These are phyloP conservation scores for Penicillium crustosum DNA, from an alignment of 2,329 filamentous ascomycete genomes.

Conservation along the genomic window DNA sequence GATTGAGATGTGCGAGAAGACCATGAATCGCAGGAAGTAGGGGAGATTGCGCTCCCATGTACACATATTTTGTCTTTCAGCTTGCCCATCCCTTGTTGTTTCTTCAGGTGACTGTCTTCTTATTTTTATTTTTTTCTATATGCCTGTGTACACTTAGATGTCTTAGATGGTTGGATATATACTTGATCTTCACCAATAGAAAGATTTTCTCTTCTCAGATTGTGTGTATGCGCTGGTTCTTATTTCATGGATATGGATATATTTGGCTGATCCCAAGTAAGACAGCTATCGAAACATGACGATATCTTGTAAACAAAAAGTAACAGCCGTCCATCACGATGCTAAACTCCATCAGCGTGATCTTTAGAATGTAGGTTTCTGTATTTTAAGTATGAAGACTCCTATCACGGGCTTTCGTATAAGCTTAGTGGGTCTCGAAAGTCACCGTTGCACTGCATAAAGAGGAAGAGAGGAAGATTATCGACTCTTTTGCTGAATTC, in stretches of 20 bases:
- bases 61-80: slow-evolving; percentile 22
- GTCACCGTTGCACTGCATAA: background rate
- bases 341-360: background rate
- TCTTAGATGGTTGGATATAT: slow-evolving; percentile 16
- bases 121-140: slow-evolving; percentile 10
- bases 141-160: slow-evolving; percentile 25
- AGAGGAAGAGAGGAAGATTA: background rate
- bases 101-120: slow-evolving; percentile 10
- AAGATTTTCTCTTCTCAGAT: background rate
- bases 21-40: slow-evolving; percentile 81
- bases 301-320: background rate
- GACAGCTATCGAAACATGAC: background rate
- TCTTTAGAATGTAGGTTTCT: background rate
- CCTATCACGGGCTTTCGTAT: background rate
- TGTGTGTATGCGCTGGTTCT: background rate
- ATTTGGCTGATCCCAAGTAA: background rate
- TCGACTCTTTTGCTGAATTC: background rate
- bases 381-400: background rate
- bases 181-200: slow-evolving; percentile 7
- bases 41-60: slow-evolving; percentile 15
- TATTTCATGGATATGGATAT: background rate
- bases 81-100: slow-evolving; percentile 8
- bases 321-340: background rate
- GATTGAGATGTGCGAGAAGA: slow-evolving; percentile 91
- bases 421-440: background rate